Evolutionary conservation across 345 rosid species (phyloP).

Genomic region (Salix dunnii): DNA sequence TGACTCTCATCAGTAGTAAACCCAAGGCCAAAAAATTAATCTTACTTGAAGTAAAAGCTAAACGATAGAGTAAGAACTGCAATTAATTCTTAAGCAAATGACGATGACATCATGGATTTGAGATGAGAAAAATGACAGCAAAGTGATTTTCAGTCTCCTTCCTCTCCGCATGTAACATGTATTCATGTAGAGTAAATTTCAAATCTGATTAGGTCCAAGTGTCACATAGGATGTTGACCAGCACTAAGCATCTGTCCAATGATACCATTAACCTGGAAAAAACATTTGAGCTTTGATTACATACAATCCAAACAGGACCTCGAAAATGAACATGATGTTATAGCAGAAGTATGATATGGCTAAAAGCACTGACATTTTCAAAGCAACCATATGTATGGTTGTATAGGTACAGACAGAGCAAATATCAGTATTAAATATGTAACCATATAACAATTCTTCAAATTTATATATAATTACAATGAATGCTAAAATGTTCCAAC

Average conservation of each 20-base stretch:
- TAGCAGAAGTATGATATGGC: not conserved
- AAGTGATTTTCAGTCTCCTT: not conserved
- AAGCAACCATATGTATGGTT: not conserved
- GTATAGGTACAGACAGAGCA: not conserved
- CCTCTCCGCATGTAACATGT: too few relatives aligned
- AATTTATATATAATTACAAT: not conserved
- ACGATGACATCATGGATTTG: not conserved
- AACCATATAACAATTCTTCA: not conserved
- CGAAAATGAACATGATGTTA: not conserved
- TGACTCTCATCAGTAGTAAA: not conserved
- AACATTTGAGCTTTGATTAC: not conserved
- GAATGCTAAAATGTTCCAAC: not conserved
- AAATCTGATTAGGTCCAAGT: not conserved
- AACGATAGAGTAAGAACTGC: not conserved
- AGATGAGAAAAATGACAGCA: not conserved
- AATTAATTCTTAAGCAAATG: not conserved
- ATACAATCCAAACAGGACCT: not conserved
- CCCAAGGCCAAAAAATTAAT: not conserved
- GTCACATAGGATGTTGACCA: conserved; percentile 63
- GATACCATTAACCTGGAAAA: conserved; percentile 72
- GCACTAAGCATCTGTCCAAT: conserved; percentile 83
- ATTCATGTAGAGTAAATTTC: not conserved
- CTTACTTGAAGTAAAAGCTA: not conserved
- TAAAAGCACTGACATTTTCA: not conserved
- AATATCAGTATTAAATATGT: not conserved